phyloP scores from a whole-genome alignment of 208 protist species.

The Acanthamoeba polyphaga region DNA sequence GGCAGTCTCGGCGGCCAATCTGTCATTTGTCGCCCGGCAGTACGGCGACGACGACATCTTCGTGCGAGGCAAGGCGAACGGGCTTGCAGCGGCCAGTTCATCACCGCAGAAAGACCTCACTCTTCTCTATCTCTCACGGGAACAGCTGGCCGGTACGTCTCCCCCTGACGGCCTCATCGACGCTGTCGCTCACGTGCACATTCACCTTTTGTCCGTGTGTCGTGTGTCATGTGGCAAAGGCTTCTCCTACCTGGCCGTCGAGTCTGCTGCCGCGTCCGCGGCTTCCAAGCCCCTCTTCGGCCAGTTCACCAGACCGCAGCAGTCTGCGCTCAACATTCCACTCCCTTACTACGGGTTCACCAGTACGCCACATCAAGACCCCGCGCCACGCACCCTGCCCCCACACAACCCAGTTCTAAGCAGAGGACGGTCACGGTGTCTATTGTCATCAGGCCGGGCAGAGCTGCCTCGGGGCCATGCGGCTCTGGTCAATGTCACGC shows the following conservation, averaged over 20 bases:
- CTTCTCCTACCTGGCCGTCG: background rate
- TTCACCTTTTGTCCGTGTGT: background rate
- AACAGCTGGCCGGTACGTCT: background rate
- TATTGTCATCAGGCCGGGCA: too few species aligned
- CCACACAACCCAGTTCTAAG: too few species aligned
- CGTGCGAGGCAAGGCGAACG: background rate
- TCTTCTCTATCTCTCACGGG: background rate
- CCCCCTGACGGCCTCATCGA: too few species aligned
- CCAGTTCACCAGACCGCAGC: background rate
- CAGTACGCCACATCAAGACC: background rate
- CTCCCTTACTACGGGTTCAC: background rate
- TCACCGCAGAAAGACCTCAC: background rate
- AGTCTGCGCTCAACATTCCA: background rate
- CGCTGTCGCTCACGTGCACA: too few species aligned
- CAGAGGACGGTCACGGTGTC: too few species aligned
- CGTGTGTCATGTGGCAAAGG: background rate
- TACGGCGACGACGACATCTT: constrained; percentile 45
- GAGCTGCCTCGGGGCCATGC: background rate
- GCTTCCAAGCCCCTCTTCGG: background rate
- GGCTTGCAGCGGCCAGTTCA: background rate
- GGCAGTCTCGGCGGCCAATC: constrained; percentile 19
- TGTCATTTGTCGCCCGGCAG: constrained; percentile 5
- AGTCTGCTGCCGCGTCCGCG: background rate
- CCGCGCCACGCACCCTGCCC: background rate
- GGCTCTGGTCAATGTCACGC: background rate